Evolutionary conservation across 306 rosid genomes (phyloP).

Genomic region (Ceratonia siliqua): DNA sequence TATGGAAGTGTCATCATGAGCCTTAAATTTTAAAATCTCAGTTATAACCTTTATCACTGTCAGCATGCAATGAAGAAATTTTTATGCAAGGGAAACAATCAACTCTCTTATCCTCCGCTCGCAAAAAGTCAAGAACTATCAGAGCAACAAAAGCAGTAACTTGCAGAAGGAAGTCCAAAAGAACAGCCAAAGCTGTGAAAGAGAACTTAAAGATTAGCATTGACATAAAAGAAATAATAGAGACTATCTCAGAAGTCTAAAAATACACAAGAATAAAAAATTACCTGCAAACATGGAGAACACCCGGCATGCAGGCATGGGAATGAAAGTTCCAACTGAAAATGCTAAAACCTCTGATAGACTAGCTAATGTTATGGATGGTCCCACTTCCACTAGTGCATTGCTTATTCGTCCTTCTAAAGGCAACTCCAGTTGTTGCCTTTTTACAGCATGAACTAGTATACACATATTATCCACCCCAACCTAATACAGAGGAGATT

Average conservation of each 20-base stretch:
- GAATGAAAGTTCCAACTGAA: conserved; percentile 96
- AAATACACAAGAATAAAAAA: conserved; percentile 26
- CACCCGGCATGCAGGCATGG: conserved; percentile 98
- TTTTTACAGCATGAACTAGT: conserved; percentile 91
- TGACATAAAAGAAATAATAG: conserved; percentile 26
- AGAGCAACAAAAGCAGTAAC: conserved; percentile 95
- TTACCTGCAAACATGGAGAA: conserved; percentile 99
- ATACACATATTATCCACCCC: conserved; percentile 99
- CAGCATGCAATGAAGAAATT: conserved; percentile 52
- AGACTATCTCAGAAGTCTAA: conserved; percentile 23
- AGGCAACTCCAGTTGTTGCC: conserved; percentile 82
- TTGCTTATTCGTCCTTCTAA: conserved; percentile 91
- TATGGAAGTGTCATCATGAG: conserved; percentile 23
- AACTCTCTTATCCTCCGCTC: conserved; percentile 86
- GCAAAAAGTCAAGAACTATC: conserved; percentile 78
- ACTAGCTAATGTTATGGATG: conserved; percentile 97
- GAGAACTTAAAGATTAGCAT: conserved; percentile 35
- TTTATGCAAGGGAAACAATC: conserved; percentile 94
- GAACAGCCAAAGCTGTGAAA: conserved; percentile 91
- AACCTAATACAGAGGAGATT: conserved; percentile 52
- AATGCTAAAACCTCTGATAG: conserved; percentile 94
- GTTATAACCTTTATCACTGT: conserved; percentile 66
- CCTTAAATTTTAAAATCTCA: conserved; percentile 17
- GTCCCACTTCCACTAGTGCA: conserved; percentile 98
- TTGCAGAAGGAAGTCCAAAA: conserved; percentile 94